Base-by-base conservation (phyloP, 495 filamentous ascomycete genomes). In the Aspergillus bridgeri region DNA sequence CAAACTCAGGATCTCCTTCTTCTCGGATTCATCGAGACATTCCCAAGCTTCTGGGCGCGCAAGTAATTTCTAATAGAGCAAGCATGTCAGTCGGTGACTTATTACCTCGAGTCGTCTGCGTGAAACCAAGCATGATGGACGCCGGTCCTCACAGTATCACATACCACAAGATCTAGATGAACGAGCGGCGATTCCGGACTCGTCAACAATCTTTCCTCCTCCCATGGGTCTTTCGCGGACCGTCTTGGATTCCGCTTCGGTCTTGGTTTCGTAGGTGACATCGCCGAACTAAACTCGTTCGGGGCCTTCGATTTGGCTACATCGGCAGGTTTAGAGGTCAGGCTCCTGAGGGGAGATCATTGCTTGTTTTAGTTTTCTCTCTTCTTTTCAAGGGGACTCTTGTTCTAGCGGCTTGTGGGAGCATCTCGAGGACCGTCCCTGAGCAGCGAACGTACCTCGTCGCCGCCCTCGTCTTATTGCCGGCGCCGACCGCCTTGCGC, bases 11-110 rank as follows among this genome's bases (percentile, higher is more conserved):
- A 89, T 74, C 23, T 80, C 75, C 46, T 74, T 60, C 66, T 81
- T 82, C 57, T 88, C 85, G 22, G 73, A 74, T 27, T 74, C 71
- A 2, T 77, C 79, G 5, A 89, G 75, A 27, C 76, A 61, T 23
- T 83, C 72, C 83, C 86, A 89, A 18, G 85, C 80, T 51, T 70
- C 65, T 1, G 82, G 80, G 44, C 75, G 73, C 8, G 81, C 73
- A 3, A 89, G 69, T 8, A 88, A 69, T 50, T 76, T 79, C 85
- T 87, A 57, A 6, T 56, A 17, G n/a, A n/a, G 23, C 13, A 51
- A 25, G 23, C 13, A 27, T 29, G 25, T 42, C 19, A 33, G 50
- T 42, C 19, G 20, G 50, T 42, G 5, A 52, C 1, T 42, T 21
- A 3, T 22, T 21, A 20, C 5, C 51, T 8, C 2, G n/a, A 15